Evolutionary conservation across 2,329 filamentous ascomycete genomes (phyloP).

Genomic region (Talaromyces piceae): DNA sequence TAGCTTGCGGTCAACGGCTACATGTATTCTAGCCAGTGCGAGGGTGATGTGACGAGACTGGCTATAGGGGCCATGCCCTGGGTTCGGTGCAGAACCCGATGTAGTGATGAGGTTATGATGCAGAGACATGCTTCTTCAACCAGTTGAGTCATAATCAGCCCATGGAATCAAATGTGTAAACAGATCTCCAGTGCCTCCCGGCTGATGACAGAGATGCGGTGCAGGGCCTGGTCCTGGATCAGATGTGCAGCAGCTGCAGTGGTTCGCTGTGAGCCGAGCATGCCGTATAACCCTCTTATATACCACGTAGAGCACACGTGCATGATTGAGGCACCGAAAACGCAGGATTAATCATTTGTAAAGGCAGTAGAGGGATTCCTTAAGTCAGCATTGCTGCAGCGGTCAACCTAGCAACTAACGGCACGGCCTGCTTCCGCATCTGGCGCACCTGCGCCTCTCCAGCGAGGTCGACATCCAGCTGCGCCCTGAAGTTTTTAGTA

Average conservation of each 20-base stretch:
- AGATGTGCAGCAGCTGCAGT: background rate
- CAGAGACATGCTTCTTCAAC: slow-evolving; percentile 18
- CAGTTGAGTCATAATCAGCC: slow-evolving; percentile 17
- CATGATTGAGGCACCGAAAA: slow-evolving; percentile 21
- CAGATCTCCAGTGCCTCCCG: slow-evolving; percentile 17
- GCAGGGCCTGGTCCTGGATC: slow-evolving; percentile 19
- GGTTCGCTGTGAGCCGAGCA: background rate
- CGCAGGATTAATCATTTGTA: slow-evolving; percentile 15
- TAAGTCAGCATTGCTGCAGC: background rate
- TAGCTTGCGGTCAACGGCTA: background rate
- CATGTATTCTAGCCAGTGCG: background rate
- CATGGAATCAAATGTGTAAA: slow-evolving; percentile 17
- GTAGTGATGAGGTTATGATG: slow-evolving; percentile 9
- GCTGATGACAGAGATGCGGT: slow-evolving; percentile 20
- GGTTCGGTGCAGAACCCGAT: background rate
- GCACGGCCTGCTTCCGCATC: background rate
- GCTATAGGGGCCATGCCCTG: background rate
- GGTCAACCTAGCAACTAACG: background rate
- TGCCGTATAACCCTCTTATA: slow-evolving; percentile 1
- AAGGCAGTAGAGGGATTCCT: background rate
- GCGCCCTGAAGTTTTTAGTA: background rate
- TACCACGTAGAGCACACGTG: slow-evolving; percentile 22
- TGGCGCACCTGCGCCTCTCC: background rate
- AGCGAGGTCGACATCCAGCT: background rate
- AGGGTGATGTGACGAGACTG: background rate